Percentiles rank a stretch among this genome's conserved stretches.
phyloP scores from a whole-genome alignment of 169 alveolate genomes.

The Babesia divergens region DNA sequence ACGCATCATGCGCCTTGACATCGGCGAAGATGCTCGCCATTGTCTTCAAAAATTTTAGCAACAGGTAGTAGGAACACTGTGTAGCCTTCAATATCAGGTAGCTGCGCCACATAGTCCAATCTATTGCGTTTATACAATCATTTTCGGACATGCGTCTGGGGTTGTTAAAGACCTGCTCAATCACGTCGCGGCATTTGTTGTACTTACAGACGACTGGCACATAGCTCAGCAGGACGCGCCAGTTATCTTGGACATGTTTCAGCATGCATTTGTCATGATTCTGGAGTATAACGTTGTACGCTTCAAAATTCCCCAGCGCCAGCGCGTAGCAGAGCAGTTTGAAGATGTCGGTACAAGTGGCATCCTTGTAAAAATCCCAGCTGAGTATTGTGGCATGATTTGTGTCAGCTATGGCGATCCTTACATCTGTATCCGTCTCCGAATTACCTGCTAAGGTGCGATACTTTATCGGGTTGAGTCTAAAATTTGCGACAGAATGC shows the following conservation, averaged over 20 bases:
- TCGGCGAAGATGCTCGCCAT: not conserved
- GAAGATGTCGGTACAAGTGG: conserved; percentile 47
- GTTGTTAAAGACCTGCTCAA: not conserved
- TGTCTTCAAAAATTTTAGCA: conserved; percentile 26
- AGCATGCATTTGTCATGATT: conserved; percentile 21
- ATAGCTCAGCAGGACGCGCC: conserved; percentile 55
- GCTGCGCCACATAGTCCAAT: conserved; percentile 53
- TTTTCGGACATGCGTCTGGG: not conserved
- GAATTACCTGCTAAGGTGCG: not conserved
- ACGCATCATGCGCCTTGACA: not conserved
- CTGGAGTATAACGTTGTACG: conserved; percentile 19
- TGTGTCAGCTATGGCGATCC: not conserved
- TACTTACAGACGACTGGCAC: conserved; percentile 45
- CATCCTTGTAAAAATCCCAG: conserved; percentile 57
- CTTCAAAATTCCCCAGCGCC: conserved; percentile 20
- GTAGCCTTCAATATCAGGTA: conserved; percentile 40
- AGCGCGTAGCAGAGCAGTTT: conserved; percentile 48
- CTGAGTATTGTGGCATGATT: conserved; percentile 6
- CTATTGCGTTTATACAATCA: not conserved
- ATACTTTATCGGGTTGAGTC: conserved; percentile 7
- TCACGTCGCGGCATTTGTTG: conserved; percentile 4
- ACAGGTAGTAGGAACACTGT: conserved; percentile 37
- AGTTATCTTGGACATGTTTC: conserved; percentile 16
- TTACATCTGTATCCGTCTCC: not conserved
- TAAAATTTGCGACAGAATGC: not conserved